Conservation (phyloP, 306 rosid genomes). For the Pterocarpus macrocarpus region DNA sequence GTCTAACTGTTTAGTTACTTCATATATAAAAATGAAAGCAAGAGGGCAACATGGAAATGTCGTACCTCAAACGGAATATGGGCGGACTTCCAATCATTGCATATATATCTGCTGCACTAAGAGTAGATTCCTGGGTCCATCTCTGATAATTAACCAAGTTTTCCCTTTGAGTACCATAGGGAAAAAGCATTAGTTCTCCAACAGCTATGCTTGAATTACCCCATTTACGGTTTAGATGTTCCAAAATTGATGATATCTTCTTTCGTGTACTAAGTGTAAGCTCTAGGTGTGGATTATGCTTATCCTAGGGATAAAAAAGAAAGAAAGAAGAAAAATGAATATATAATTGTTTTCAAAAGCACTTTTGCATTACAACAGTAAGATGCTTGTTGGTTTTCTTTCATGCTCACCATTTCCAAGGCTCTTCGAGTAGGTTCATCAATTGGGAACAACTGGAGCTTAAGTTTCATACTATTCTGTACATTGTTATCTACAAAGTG, state of each 20-base stretch:
- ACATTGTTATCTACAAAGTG: slow-evolving; percentile 61
- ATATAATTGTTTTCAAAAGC: slow-evolving; percentile 23
- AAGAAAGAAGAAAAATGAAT: slow-evolving; percentile 2
- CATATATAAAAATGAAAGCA: slow-evolving; percentile 36
- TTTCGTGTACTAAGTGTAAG: slow-evolving; percentile 91
- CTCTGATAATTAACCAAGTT: slow-evolving; percentile 67
- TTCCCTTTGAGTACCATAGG: slow-evolving; percentile 75
- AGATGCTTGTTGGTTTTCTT: slow-evolving; percentile 29
- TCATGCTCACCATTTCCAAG: slow-evolving; percentile 85
- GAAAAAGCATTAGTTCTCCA: slow-evolving; percentile 91
- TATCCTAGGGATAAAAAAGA: slow-evolving; percentile 62
- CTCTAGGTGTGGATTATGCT: slow-evolving; percentile 93
- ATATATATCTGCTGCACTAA: slow-evolving; percentile 85
- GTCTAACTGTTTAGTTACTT: slow-evolving; percentile 8
- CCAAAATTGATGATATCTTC: slow-evolving; percentile 93
- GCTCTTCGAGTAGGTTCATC: slow-evolving; percentile 91
- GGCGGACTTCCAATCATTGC: slow-evolving; percentile 79
- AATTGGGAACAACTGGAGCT: slow-evolving; percentile 93
- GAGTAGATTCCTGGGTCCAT: slow-evolving; percentile 85
- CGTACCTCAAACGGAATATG: slow-evolving; percentile 86
- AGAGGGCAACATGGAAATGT: slow-evolving; percentile 38
- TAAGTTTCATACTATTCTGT: slow-evolving; percentile 68
- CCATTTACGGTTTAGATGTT: slow-evolving; percentile 97
- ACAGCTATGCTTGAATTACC: slow-evolving; percentile 85
- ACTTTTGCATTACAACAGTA: slow-evolving; percentile 32